phyloP scores from a whole-genome alignment of 2,329 filamentous ascomycete species.

The Hypocrella siamensis region DNA sequence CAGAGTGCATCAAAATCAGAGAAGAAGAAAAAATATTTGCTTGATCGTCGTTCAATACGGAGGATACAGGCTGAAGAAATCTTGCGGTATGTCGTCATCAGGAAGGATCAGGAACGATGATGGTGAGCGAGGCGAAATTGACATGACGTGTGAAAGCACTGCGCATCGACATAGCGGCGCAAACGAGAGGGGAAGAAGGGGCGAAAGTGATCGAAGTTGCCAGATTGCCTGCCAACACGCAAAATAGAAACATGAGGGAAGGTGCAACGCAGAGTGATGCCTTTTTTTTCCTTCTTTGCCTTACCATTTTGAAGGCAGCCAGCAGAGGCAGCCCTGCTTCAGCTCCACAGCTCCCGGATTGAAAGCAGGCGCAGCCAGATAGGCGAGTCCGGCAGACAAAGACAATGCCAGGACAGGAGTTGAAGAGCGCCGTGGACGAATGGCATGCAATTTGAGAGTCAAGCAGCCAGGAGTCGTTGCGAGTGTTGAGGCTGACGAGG shows the following conservation, averaged over 20 bases:
- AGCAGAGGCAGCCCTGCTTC: constrained; percentile 2
- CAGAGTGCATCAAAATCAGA: too few species aligned
- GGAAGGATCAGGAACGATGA: too few species aligned
- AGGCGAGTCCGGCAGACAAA: constrained; percentile 1
- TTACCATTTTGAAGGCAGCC: constrained; percentile 5
- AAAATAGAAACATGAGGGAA: not conserved
- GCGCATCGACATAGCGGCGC: not conserved
- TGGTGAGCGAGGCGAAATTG: too few species aligned
- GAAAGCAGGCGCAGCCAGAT: constrained; percentile 3
- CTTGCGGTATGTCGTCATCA: too few species aligned
- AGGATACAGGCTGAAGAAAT: too few species aligned
- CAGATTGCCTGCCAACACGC: not conserved
- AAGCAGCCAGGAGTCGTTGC: not conserved
- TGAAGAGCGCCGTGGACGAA: not conserved
- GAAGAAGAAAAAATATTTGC: too few species aligned
- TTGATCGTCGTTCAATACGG: too few species aligned
- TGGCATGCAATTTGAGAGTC: not conserved
- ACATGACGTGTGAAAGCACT: too few species aligned
- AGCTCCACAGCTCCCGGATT: constrained; percentile 2
- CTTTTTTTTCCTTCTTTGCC: not conserved
- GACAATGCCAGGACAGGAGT: too few species aligned
- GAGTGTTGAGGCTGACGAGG: constrained; percentile 1
- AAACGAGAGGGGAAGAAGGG: not conserved
- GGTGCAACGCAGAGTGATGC: constrained; percentile 1
- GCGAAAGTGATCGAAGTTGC: not conserved